Evolutionary conservation across 108 stramenopile species (phyloP), one percentile per base, ranked within the genome.

Genomic region (Skeletonema menzelii): DNA sequence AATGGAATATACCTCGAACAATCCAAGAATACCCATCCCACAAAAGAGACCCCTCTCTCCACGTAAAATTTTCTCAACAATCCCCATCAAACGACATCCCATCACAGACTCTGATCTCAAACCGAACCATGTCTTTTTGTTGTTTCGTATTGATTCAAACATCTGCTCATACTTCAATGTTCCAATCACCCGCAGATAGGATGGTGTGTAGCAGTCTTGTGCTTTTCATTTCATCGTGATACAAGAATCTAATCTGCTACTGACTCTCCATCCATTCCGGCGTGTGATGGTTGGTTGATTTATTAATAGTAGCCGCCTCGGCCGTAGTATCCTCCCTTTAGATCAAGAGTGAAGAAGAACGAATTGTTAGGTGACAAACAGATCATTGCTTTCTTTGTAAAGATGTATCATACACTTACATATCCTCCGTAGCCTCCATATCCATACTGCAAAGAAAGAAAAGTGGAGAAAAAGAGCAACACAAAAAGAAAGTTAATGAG

Each of bases 371-470:
- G 40, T 15, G 40, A 42, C 5, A 15, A 15, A 40, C 0, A 14
- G 11, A 11, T 37, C 1, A 37, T 37, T 37, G 8, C 5, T 11
- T 46, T n/a, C 17, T 31, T 5, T 31, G 4, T 5, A 31, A 31
- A 31, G 30, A 31, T 5, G n/a, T 12, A 37, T 37, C 12, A 11
- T 11, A 37, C 11, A 53, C 49, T 53, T 53, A 53, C 73, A 31
- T 75, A 75, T 42, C 73, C 72, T 14, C 63, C 65, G 35, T 75
- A 75, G 62, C 75, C 75, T 20, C 69, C 69, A 59, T 59, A 59
- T 22, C 60, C 59, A 35, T 63, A 59, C 61, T 60, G 59, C 31
- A 20, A 31, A 59, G 35, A 53, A 64, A 42, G 49, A 31, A 56
- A 13, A 59, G 17, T 11, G 0, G 11, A 37, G 44, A 66, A 22